phyloP scores from a whole-genome alignment of 2,329 filamentous ascomycete genomes.

The Alternaria sp. region DNA sequence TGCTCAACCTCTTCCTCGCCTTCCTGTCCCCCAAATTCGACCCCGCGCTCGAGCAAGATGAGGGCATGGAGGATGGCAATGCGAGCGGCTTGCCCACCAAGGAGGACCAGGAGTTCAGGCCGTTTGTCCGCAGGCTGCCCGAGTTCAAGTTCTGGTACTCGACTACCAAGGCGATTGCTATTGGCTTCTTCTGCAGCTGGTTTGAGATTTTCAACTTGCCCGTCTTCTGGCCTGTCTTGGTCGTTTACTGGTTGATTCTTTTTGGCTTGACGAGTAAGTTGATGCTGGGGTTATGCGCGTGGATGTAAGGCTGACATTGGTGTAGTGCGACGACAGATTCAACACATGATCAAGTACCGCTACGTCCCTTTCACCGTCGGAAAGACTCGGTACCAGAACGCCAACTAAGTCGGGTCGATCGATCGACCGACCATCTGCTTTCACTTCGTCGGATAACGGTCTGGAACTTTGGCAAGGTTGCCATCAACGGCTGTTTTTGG shows the following conservation, averaged over 20 bases:
- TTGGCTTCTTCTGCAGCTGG: constrained; percentile 89
- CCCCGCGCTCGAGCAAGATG: constrained; percentile 92
- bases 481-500: constrained; percentile 20
- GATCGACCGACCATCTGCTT: neutral
- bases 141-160: constrained; percentile 99
- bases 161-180: constrained; percentile 82
- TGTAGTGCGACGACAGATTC: constrained; percentile 96
- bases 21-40: constrained; percentile 99
- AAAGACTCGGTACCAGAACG: constrained; percentile 62
- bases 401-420: constrained; percentile 21
- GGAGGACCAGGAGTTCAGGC: constrained; percentile 95
- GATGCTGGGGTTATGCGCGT: neutral
- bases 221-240: constrained; percentile 98
- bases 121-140: constrained; percentile 92
- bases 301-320: neutral
- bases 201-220: constrained; percentile 94
- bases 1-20: constrained; percentile 97
- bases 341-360: constrained; percentile 99
- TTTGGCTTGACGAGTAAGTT: constrained; percentile 91
- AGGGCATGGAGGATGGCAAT: constrained; percentile 89
- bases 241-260: constrained; percentile 98
- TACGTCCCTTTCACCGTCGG: constrained; percentile 94
- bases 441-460: constrained; percentile 2
- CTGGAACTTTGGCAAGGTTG: constrained; percentile 5
- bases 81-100: constrained; percentile 86